Evolutionary conservation across 2,329 filamentous ascomycete species (phyloP).

Genomic region (Colletotrichum sp.): DNA sequence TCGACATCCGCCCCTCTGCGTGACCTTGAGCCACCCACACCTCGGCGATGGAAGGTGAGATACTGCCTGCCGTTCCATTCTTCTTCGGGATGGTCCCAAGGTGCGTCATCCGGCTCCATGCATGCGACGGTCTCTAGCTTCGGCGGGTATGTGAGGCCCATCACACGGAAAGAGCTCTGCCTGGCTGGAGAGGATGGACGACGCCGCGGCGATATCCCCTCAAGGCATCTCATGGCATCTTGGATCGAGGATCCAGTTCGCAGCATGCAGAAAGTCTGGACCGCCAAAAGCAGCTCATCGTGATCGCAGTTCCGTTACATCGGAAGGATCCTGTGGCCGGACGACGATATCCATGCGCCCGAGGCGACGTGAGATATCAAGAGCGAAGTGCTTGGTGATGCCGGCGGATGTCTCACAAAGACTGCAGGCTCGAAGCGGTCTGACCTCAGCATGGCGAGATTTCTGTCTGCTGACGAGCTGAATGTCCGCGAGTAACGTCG

Average conservation of each 20-base stretch:
- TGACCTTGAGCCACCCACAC: slow-evolving; percentile 17
- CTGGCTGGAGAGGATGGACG: background rate
- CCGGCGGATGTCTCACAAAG: slow-evolving; percentile 9
- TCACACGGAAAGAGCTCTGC: slow-evolving; percentile 13
- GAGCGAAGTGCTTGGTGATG: background rate
- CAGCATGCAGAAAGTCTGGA: background rate
- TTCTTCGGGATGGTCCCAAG: slow-evolving; percentile 4
- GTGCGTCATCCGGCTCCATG: slow-evolving; percentile 22
- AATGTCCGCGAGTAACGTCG: background rate
- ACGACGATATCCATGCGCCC: background rate
- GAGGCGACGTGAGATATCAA: background rate
- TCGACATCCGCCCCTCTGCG: slow-evolving; percentile 12
- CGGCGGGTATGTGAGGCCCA: slow-evolving; percentile 25
- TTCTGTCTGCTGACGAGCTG: slow-evolving; percentile 7
- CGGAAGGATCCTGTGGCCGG: background rate
- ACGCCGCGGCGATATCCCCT: background rate
- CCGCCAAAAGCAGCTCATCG: background rate
- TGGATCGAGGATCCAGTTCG: slow-evolving; percentile 7
- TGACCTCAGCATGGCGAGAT: slow-evolving; percentile 10
- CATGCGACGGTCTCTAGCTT: slow-evolving; percentile 16
- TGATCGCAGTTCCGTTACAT: background rate
- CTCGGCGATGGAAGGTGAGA: background rate
- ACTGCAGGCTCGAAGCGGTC: slow-evolving; percentile 12
- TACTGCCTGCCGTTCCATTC: background rate
- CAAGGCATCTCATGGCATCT: background rate